Base-by-base conservation (phyloP, 768 basidiomycete species). In the Crepidotus variabilis region DNA sequence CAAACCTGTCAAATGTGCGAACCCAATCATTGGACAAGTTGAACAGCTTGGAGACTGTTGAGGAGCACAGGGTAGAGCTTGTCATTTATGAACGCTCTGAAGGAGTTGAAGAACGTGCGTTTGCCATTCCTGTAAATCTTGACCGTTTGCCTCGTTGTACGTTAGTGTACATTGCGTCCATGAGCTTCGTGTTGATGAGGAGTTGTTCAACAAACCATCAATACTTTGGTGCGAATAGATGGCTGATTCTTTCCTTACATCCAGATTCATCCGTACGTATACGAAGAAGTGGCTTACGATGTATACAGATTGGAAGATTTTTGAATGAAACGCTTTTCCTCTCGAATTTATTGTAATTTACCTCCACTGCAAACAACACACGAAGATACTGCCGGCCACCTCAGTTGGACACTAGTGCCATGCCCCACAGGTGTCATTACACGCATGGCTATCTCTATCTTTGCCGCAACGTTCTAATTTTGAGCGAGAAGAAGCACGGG, bases 241-340 rank as follows among this genome's bases (percentile, higher is more conserved):
- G 45, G 28, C 32, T 45, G 39, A 23, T 51, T 11, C n/a, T n/a
- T 9, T 9, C 18, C 28, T 57, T 47, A 21, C 55, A 24, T 46
- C 39, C 58, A 83, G 81, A 71, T 76, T 3, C 82, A 82, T 61
- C 81, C 81, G 7, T 83, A 83, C 57, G 82, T 83, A 66, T 83
- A 83, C 57, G 82, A 83, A 66, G 78, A 82, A 63, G 78, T 83
- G 49, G 81, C 78, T 4, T 82, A 82, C 58, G 80, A 83, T 58
- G 78, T 84, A 1, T 80, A 82, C 65, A 75, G 71, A 46, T 65
- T 80, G 2, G 77, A 81, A 63, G 71, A 77, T 58, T 67, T 77
- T 50, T 76, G 61, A 76, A 46, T 54, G 24, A 23, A 50, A 16
- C 5, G 13, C 11, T 43, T 5, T 43, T 43, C 5, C 14, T 14